Conservation (phyloP, 2,329 filamentous ascomycete species). For the Pestalotiopsis sp. region DNA sequence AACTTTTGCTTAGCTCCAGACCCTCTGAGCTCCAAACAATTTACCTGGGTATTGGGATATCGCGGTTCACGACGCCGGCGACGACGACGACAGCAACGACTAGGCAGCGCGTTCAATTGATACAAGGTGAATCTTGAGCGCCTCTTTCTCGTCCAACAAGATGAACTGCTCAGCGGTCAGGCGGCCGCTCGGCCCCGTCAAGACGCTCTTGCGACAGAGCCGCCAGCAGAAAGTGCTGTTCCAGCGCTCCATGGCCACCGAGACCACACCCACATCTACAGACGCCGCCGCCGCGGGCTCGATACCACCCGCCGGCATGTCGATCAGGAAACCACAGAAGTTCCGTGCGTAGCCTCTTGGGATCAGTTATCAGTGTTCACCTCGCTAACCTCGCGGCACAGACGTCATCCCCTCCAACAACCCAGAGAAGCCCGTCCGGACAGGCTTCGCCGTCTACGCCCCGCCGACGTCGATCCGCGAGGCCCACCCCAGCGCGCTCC, state of each 20-base stretch:
- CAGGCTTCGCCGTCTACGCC: slow-evolving; percentile 57
- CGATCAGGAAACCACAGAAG: slow-evolving; percentile 13
- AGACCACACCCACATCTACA: slow-evolving; percentile 23
- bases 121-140: background rate
- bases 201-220: slow-evolving; percentile 62
- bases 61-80: background rate
- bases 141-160: slow-evolving; percentile 17
- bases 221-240: slow-evolving; percentile 48
- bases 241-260: slow-evolving; percentile 52
- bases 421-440: slow-evolving; percentile 34
- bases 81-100: background rate
- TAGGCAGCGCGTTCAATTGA: background rate
- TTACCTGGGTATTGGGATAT: background rate
- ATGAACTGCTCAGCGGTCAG: slow-evolving; percentile 65
- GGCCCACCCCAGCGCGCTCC: slow-evolving; percentile 68
- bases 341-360: slow-evolving; percentile 21
- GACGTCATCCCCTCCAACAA: slow-evolving; percentile 33
- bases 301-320: slow-evolving; percentile 15
- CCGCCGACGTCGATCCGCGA: slow-evolving; percentile 57
- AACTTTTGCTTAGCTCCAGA: slow-evolving; percentile 11
- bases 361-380: background rate
- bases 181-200: slow-evolving; percentile 74
- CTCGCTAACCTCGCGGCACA: slow-evolving; percentile 14
- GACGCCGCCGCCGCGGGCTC: slow-evolving; percentile 10
- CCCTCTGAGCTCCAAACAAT: background rate